These are phyloP conservation scores for Urostyla sp. DNA, from an alignment of 73 alveolate genomes.

Conservation along the genomic window DNA sequence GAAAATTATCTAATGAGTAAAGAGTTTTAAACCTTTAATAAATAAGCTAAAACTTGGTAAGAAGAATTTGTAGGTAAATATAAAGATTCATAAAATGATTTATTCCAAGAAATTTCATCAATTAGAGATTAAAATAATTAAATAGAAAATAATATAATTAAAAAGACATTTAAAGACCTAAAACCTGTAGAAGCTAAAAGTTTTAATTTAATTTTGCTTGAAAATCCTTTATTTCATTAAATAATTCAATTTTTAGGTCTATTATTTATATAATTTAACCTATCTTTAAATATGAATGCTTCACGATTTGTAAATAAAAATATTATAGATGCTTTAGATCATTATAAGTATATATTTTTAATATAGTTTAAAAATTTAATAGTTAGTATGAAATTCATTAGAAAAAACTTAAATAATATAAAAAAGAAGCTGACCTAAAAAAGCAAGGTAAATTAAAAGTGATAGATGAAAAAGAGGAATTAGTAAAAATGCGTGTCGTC, in stretches of 20 bases:
- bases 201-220: too few relatives aligned
- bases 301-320: slow-evolving; percentile 44
- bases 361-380: background rate
- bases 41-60: slow-evolving; percentile 23
- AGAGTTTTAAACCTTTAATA: slow-evolving; percentile 27
- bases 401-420: slow-evolving; percentile 26
- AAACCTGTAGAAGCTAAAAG: too few relatives aligned
- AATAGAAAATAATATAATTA: background rate
- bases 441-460: slow-evolving; percentile 35
- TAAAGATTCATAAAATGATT: background rate
- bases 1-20: too few relatives aligned
- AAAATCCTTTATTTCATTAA: too few relatives aligned
- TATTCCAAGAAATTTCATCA: slow-evolving; percentile 19
- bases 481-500: slow-evolving; percentile 24
- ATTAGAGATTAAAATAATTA: slow-evolving; percentile 21
- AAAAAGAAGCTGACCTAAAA: slow-evolving; percentile 24
- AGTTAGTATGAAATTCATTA: slow-evolving; percentile 29
- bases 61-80: slow-evolving; percentile 43
- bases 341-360: slow-evolving; percentile 5
- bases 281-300: slow-evolving; percentile 45
- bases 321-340: slow-evolving; percentile 36
- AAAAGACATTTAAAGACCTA: too few relatives aligned
- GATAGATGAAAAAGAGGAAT: slow-evolving; percentile 40
- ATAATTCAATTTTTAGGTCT: too few relatives aligned
- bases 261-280: too few relatives aligned